Evolutionary conservation across 768 basidiomycete genomes (phyloP).

Genomic region (Serendipita sp.): DNA sequence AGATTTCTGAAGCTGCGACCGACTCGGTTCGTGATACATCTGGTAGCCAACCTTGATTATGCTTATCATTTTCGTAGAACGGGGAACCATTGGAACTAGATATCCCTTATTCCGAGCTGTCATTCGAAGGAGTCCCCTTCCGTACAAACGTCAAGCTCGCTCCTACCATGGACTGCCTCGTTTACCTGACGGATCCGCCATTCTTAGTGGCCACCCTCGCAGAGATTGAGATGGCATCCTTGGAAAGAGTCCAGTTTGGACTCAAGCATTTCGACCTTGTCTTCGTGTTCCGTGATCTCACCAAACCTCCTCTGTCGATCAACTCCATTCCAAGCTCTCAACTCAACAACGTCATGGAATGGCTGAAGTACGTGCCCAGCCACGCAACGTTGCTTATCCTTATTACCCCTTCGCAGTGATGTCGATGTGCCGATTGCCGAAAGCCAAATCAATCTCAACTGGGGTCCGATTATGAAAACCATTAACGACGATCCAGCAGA

Average conservation of each 20-base stretch:
- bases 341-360: constrained; percentile 96
- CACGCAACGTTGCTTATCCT: constrained; percentile 4
- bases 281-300: constrained; percentile 94
- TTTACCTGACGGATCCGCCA: constrained; percentile 87
- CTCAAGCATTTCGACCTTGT: constrained; percentile 95
- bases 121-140: constrained; percentile 94
- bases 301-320: constrained; percentile 81
- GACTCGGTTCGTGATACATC: constrained; percentile 41
- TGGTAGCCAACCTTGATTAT: background rate
- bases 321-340: constrained; percentile 85
- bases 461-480: constrained; percentile 98
- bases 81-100: constrained; percentile 86
- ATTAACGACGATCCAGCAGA: constrained; percentile 90
- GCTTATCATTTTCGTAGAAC: constrained; percentile 30
- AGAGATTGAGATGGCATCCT: constrained; percentile 91
- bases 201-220: constrained; percentile 89
- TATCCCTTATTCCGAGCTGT: constrained; percentile 91
- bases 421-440: constrained; percentile 94
- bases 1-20: constrained; percentile 71
- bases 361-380: constrained; percentile 68
- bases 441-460: constrained; percentile 93
- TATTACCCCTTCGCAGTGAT: constrained; percentile 40
- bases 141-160: constrained; percentile 87
- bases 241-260: constrained; percentile 93
- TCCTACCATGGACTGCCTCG: constrained; percentile 92